Base-by-base conservation (phyloP, 345 rosid genomes). In the Litchi chinensis region DNA sequence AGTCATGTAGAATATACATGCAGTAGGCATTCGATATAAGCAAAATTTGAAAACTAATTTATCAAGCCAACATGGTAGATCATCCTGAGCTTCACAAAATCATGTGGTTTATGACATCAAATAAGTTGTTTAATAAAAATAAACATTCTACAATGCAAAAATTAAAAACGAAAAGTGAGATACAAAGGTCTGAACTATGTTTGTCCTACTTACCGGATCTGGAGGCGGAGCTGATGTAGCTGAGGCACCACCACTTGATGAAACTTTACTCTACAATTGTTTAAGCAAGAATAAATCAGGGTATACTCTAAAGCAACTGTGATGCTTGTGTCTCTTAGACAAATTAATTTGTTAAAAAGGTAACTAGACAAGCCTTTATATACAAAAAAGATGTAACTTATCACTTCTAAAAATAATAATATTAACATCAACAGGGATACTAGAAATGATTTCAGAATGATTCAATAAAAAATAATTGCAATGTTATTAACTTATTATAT, bases 201-300 rank as follows among this genome's bases (percentile, higher is more conserved):
- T 52, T 52, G 67, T 73, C 41, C 32, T 40, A 77, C 71, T 83
- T 59, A 87, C 97, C 89, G 79, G 89, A 66, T 78, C 21, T 81
- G 91, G 65, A 76, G 88, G 73, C n/a, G 84, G 86, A 79, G 89
- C 75, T 73, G 92, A 84, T 64, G 89, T 79, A 77, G 89, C 79
- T 76, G 98, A 88, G 5, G 88, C 81, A 76, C 89, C 28, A 26
- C 89, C 94, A 44, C 88, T 79, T 37, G 94, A 77, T n/a, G 92
- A 70, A 85, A 83, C 84, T 86, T 93, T 93, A 79, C 41, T 88
- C 95, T 93, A 76, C 77, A 59, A 86, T 71, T 22, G 65, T 81
- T 72, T 72, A 76, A 79, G 44, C 26, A 73, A 66, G 68, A 44
- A 66, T 4, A 44, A 41, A 66, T 73, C 68, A 79, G 68, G 65